These are phyloP conservation scores for Elaeis oleifera DNA, from an alignment of 202 grass and related monocot species.

Conservation along the genomic window DNA sequence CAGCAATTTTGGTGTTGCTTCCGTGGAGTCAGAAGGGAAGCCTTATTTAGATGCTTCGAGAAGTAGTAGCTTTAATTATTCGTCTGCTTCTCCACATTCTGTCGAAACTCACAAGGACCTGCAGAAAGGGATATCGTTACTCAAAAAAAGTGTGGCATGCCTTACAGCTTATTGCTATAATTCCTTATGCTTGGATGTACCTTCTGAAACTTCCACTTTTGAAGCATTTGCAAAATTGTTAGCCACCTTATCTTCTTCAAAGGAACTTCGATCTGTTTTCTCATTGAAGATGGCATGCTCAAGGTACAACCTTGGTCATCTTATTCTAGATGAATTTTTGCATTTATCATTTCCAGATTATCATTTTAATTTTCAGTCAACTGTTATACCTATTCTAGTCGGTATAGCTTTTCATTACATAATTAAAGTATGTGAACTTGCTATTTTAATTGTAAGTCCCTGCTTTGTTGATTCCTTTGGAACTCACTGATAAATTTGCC, in stretches of 20 bases:
- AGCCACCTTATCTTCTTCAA: conserved; percentile 63
- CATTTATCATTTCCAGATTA: too few relatives aligned
- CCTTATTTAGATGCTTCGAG: conserved; percentile 41
- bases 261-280: conserved; percentile 51
- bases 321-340: too few relatives aligned
- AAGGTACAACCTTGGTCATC: conserved; percentile 31
- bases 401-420: too few relatives aligned
- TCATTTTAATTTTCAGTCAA: too few relatives aligned
- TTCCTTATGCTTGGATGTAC: conserved; percentile 73
- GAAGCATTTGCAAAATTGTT: conserved; percentile 83
- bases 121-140: conserved; percentile 75
- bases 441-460: too few relatives aligned
- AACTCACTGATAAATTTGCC: too few relatives aligned
- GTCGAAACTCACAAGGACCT: conserved; percentile 77
- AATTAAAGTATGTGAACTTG: too few relatives aligned
- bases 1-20: conserved; percentile 73
- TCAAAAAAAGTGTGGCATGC: conserved; percentile 79
- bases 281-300: conserved; percentile 44
- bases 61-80: conserved; percentile 69
- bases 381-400: too few relatives aligned
- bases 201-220: conserved; percentile 84
- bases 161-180: conserved; percentile 87
- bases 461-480: too few relatives aligned
- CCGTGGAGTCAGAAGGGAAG: conserved; percentile 62
- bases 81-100: conserved; percentile 66